Base-by-base conservation (phyloP, 768 basidiomycete species). In the Tulasnella sp. region DNA sequence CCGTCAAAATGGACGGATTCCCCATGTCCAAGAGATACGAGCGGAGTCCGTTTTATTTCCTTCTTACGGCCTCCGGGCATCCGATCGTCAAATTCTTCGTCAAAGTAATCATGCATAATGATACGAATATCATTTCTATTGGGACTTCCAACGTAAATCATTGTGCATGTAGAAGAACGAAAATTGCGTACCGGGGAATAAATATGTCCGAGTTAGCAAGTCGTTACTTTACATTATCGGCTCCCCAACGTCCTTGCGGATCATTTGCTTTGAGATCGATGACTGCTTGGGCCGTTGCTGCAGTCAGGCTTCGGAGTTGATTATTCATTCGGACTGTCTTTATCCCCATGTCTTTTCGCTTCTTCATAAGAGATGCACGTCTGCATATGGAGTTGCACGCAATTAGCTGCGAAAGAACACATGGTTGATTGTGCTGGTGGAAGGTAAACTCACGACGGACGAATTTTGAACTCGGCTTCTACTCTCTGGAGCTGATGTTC, bases 1-100 rank as follows among this genome's bases (percentile, higher is more conserved):
- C 80, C 78, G 69, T 80, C 80, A 34, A 36, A 39, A 26, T 63
- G 62, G 5, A 29, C 37, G n/a, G 35, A 40, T 32, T 59, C 47
- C 16, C 62, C 42, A 14, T 42, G 67, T 3, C 67, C 67, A 12
- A 41, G 19, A n/a, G 69, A 71, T 16, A 71, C 8, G 3, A 71
- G 52, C 5, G 52, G 37, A 37, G 12, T 71, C 22, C 62, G 69
- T 7, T 12, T 47, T 17, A 22, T 19, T n/a, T 4, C 44, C 26
- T 22, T 47, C 7, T 22, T 47, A n/a, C 44, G 19, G 44, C 44
- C 44, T 22, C 44, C 44, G 11, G 44, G 44, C 44, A 47, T 47
- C 17, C 44, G 44, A 19, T 47, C 44, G 26, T 47, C 19, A 9
- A 47, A 47, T 22, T 47, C 44, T 3, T 47, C 44, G 26, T 47